phyloP scores from a whole-genome alignment of 805 yeast genomes.

The Starmerella bombicola region DNA sequence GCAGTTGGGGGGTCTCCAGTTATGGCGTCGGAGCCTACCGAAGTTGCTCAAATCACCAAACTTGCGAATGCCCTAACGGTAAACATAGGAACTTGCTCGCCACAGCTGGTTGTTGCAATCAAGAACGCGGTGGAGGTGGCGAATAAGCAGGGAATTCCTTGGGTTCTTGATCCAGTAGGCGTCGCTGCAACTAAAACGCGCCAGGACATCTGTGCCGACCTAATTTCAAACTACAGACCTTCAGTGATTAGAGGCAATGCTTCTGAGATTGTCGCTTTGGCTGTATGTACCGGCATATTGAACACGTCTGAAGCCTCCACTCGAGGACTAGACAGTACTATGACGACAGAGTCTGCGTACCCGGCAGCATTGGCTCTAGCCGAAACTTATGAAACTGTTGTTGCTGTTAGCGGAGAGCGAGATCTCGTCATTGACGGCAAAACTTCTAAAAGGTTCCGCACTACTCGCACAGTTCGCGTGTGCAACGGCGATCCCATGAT shows the following conservation, averaged over 20 bases:
- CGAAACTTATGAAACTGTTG: conserved; percentile 4
- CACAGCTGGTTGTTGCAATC: conserved; percentile 14
- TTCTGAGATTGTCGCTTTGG: conserved; percentile 52
- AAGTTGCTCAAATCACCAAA: conserved; percentile 52
- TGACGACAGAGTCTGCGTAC: conserved; percentile 14
- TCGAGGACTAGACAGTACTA: conserved; percentile 20
- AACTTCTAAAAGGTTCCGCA: neutral
- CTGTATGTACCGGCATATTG: conserved; percentile 4
- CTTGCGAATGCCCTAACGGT: conserved; percentile 48
- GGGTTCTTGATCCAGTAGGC: conserved; percentile 87
- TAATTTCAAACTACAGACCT: conserved; percentile 47
- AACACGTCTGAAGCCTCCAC: conserved; percentile 25
- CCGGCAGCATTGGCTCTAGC: conserved; percentile 19
- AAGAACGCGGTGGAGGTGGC: conserved; percentile 36
- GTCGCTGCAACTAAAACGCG: conserved; percentile 68
- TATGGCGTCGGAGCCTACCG: conserved; percentile 65
- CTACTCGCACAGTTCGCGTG: conserved; percentile 6
- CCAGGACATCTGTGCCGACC: conserved; percentile 33
- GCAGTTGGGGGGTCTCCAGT: conserved; percentile 81
- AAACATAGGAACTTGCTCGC: conserved; percentile 54
- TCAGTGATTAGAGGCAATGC: conserved; percentile 69
- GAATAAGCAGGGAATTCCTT: conserved; percentile 43
- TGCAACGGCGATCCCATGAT: conserved; percentile 19
- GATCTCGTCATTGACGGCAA: conserved; percentile 18
- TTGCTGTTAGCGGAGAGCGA: conserved; percentile 18